Evolutionary conservation across 805 yeast species (phyloP).

Genomic region (Candida dajiaensis): DNA sequence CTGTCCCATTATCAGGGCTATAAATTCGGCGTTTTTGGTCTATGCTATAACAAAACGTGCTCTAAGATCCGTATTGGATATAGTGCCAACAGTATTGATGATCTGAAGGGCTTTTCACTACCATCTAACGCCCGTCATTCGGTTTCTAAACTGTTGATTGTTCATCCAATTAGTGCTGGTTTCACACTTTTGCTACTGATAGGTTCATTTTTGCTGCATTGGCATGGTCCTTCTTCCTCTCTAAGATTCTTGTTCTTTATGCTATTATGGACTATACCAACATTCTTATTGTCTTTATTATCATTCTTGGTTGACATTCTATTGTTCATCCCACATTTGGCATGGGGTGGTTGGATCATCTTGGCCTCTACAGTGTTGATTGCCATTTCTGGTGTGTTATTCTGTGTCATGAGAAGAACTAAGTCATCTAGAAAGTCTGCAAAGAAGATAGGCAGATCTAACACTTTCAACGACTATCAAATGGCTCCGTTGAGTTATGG

Average conservation of each 20-base stretch:
- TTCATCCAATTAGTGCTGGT: conserved; percentile 61
- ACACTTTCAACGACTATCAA: conserved; percentile 16
- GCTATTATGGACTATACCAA: conserved; percentile 55
- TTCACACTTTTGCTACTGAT: conserved; percentile 43
- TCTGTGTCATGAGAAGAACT: conserved; percentile 70
- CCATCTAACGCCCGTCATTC: conserved; percentile 57
- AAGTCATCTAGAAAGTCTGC: conserved; percentile 32
- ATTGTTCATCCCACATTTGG: conserved; percentile 66
- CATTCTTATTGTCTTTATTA: conserved; percentile 63
- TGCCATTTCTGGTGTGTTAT: conserved; percentile 55
- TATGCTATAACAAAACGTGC: conserved; percentile 41
- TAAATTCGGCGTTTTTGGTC: conserved; percentile 67
- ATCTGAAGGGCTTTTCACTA: conserved; percentile 36
- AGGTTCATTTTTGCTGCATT: conserved; percentile 34
- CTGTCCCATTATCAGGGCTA: conserved; percentile 45
- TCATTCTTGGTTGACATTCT: conserved; percentile 80
- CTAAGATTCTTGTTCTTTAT: conserved; percentile 42
- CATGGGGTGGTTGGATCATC: conserved; percentile 84
- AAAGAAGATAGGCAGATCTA: conserved; percentile 8
- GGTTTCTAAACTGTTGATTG: conserved; percentile 55
- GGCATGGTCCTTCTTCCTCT: conserved; percentile 29
- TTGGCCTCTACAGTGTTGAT: conserved; percentile 61
- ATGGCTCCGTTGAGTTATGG: conserved; percentile 22
- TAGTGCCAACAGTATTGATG: conserved; percentile 25
- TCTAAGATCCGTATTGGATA: conserved; percentile 41